Base-by-base conservation (phyloP, 768 basidiomycete genomes). In the Candolleomyces aberdarensis region DNA sequence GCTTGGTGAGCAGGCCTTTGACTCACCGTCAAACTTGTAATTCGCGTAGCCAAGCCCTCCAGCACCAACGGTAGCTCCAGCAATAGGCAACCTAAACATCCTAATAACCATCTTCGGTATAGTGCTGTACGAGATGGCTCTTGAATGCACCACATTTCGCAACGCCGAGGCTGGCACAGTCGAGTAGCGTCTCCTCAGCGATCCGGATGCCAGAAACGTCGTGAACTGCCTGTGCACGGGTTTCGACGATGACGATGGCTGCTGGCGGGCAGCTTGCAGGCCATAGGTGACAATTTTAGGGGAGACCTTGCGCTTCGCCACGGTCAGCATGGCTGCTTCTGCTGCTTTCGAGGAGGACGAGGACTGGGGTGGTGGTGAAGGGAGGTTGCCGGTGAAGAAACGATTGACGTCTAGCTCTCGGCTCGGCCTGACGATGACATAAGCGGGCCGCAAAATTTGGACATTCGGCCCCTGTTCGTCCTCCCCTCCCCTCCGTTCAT, bases 31-130 rank as follows among this genome's bases (percentile, higher is more conserved):
- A 67, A 96, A 88, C 76, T 95, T 95, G 79, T 96, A 96, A 72
- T 96, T 95, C 20, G 94, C 96, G 75, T 97, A 98, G 5, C 92
- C 93, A 59, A 96, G 77, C 0, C 93, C 89, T 10, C 96, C 96
- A 0, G 91, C 95, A 4, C 96, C 96, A 26, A 96, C 84, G 1
- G 93, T 93, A 40, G 88, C 90, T 6, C 91, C 94, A 15, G 93
- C 94, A 61, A 94, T 82, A 29, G 95, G 95, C 1, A 97, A 86
- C 55, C 90, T 81, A 68, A 97, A 94, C 0, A 94, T 94, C 49
- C 93, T 83, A 0, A 89, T 86, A 49, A 96, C 85, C 64, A 96
- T 91, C 64, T 87, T 80, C n/a, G 95, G 95, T 62, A 97, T 89
- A 10, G 93, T 89, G 4, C 87, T 81, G 72, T 96, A 96, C 7